Conservation (phyloP, 2,329 filamentous ascomycete genomes). For the Botrytis aclada region DNA sequence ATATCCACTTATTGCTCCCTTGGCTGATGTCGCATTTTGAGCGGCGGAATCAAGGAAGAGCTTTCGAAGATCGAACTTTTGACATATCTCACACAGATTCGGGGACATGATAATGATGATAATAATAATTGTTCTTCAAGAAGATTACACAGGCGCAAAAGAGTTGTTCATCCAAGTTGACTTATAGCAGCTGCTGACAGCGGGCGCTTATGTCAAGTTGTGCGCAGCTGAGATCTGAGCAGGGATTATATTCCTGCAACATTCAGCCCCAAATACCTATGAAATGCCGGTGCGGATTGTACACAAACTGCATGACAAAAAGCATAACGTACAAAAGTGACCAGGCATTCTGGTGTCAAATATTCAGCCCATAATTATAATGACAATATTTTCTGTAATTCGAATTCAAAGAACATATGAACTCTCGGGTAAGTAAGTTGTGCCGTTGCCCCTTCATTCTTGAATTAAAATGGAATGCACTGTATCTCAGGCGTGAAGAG, state of each 20-base stretch:
- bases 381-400: neutral
- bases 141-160: neutral
- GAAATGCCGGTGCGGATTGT: neutral
- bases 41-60: conserved; percentile 15
- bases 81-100: conserved; percentile 14
- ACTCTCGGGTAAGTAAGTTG: neutral
- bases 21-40: neutral
- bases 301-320: neutral
- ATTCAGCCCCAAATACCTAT: neutral
- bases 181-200: neutral
- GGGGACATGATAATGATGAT: neutral
- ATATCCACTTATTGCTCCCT: conserved; percentile 14
- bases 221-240: neutral
- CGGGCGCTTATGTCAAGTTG: neutral
- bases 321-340: neutral
- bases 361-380: neutral
- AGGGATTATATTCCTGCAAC: neutral
- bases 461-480: neutral
- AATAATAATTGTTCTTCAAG: neutral
- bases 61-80: conserved; percentile 8
- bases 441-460: neutral
- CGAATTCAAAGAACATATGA: neutral
- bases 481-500: neutral
- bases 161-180: neutral
- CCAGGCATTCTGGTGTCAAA: neutral